A percentile compares a stretch with the other conserved stretches of the same genome.
Evolutionary conservation across 306 rosid genomes (phyloP).

Genomic region (Prunus campanulata): DNA sequence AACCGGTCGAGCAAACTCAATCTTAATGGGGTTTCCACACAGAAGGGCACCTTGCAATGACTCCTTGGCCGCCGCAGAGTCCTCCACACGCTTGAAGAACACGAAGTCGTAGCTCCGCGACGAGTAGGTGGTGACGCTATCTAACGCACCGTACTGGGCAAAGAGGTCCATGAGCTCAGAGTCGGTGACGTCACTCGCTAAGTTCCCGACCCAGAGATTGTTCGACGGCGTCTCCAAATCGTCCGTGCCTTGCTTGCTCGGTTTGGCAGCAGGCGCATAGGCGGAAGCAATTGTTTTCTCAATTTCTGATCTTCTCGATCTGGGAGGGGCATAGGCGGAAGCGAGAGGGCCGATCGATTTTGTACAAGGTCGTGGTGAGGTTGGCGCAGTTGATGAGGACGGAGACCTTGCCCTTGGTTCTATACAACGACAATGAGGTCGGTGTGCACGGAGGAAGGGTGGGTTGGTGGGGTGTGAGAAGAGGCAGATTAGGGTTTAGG

Average conservation of each 20-base stretch:
- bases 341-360: too few relatives aligned
- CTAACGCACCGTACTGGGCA: slow-evolving; percentile 77
- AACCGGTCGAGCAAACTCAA: slow-evolving; percentile 98
- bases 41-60: slow-evolving; percentile 63
- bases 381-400: too few relatives aligned
- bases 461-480: too few relatives aligned
- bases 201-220: slow-evolving; percentile 90
- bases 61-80: slow-evolving; percentile 85
- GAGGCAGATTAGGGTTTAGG: too few relatives aligned
- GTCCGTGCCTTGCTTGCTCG: slow-evolving; percentile 41
- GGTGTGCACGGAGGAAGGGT: too few relatives aligned
- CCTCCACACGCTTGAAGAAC: slow-evolving; percentile 75
- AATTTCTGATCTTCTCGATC: too few relatives aligned
- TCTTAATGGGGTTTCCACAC: slow-evolving; percentile 63
- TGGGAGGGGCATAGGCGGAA: too few relatives aligned
- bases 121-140: slow-evolving; percentile 78
- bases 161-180: slow-evolving; percentile 76
- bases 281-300: too few relatives aligned
- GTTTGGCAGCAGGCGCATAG: slow-evolving; percentile 47
- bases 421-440: too few relatives aligned
- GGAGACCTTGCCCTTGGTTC: too few relatives aligned
- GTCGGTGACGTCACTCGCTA: slow-evolving; percentile 70
- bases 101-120: slow-evolving; percentile 83
- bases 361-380: too few relatives aligned
- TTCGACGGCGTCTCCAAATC: slow-evolving; percentile 58